A percentile compares a stretch with the other conserved stretches of the same genome.
These are phyloP conservation scores for Lachancea nothofagi DNA, from an alignment of 805 yeast genomes.

Conservation along the genomic window DNA sequence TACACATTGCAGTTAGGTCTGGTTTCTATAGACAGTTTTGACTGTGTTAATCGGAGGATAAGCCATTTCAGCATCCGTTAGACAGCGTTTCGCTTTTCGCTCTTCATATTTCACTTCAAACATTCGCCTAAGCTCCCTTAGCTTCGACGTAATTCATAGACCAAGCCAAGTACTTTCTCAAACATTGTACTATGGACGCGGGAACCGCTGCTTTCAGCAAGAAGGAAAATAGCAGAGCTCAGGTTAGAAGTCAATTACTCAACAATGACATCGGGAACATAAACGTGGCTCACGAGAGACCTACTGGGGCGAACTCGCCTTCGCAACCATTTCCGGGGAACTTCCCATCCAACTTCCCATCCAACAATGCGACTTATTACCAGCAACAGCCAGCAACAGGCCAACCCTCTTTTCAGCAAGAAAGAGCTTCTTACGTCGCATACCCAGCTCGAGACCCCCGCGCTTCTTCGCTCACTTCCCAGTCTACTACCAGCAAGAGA, in stretches of 20 bases:
- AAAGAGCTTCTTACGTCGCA: not conserved
- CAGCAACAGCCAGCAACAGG: not conserved
- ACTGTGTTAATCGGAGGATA: too few species aligned
- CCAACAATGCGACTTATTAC: not conserved
- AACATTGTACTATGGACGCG: conserved; percentile 35
- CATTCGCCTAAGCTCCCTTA: too few species aligned
- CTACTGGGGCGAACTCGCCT: too few species aligned
- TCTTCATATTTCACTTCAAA: too few species aligned
- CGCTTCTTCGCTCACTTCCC: conserved; percentile 2
- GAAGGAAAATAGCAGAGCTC: conserved; percentile 12
- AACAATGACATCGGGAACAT: conserved; percentile 39
- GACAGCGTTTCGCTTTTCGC: too few species aligned
- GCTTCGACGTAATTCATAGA: too few species aligned
- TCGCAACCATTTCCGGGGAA: too few species aligned
- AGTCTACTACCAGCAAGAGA: conserved; percentile 2
- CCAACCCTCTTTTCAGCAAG: not conserved
- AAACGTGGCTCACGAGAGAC: conserved; percentile 41
- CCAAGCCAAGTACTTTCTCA: too few species aligned
- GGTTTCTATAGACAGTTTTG: too few species aligned
- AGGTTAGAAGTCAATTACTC: conserved; percentile 35
- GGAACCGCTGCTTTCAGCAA: conserved; percentile 27
- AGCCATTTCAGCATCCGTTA: too few species aligned
- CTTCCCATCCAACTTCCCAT: not conserved
- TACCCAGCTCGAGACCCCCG: conserved; percentile 2
- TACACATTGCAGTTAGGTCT: too few species aligned